phyloP scores from a whole-genome alignment of 2,329 filamentous ascomycete genomes.

The Aureobasidium sp. region DNA sequence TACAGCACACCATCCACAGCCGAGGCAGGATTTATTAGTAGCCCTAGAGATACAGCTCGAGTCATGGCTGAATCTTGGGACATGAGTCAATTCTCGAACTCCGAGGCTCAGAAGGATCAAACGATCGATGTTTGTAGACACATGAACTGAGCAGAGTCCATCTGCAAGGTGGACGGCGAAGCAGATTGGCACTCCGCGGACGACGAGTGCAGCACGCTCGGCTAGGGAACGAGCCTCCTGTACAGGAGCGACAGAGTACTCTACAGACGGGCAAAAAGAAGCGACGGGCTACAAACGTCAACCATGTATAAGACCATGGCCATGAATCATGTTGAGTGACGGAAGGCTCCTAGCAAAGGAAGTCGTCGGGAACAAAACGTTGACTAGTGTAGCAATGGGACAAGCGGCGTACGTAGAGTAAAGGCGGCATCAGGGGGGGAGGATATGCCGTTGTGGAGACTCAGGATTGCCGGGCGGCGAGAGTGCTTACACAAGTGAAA shows the following conservation, averaged over 20 bases:
- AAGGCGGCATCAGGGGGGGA: background rate
- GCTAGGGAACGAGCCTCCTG: background rate
- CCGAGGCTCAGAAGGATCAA: background rate
- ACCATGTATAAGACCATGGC: constrained; percentile 7
- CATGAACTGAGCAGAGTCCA: too few species aligned
- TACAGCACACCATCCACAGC: background rate
- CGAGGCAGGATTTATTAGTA: background rate
- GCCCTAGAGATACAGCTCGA: background rate
- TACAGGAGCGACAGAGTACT: background rate
- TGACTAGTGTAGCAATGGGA: background rate
- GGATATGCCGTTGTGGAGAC: background rate
- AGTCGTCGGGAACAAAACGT: background rate
- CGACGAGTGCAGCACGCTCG: background rate
- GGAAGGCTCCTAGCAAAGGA: background rate
- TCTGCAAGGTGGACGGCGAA: background rate
- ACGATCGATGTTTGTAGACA: background rate
- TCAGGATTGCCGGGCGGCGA: background rate
- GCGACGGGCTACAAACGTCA: background rate
- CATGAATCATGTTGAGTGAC: constrained; percentile 2
- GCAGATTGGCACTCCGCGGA: background rate
- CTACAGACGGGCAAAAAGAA: background rate
- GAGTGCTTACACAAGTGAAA: background rate
- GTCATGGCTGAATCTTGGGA: background rate
- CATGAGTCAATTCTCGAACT: background rate
- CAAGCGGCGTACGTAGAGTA: background rate